Percentiles rank a stretch among this genome's conserved stretches.
Evolutionary conservation across 495 filamentous ascomycete genomes (phyloP).

Genomic region (Xylaria intraflava): DNA sequence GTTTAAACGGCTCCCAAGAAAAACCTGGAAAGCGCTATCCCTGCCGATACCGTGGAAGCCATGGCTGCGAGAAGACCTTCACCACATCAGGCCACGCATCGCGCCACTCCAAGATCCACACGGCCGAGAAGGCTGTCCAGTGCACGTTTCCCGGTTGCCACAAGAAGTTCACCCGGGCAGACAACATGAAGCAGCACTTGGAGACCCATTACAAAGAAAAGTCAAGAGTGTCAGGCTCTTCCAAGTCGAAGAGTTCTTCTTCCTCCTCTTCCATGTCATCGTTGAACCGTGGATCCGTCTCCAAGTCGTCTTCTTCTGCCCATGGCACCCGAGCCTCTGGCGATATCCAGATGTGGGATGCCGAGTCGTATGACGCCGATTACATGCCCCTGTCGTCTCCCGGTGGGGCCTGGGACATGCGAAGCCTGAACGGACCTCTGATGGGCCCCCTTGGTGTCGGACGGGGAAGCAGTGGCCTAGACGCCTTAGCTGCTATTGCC

Average conservation of each 20-base stretch:
- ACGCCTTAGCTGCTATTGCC: constrained; percentile 36
- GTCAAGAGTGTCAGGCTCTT: constrained; percentile 26
- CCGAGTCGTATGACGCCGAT: constrained; percentile 18
- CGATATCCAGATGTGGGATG: constrained; percentile 29
- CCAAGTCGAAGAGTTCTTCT: constrained; percentile 28
- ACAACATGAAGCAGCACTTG: constrained; percentile 98
- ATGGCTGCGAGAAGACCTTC: constrained; percentile 74
- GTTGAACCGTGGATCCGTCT: constrained; percentile 27
- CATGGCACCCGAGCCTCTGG: constrained; percentile 17
- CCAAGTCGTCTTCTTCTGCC: constrained; percentile 23
- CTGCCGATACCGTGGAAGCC: constrained; percentile 57
- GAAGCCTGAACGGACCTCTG: constrained; percentile 33
- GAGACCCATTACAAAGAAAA: constrained; percentile 70
- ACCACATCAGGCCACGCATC: constrained; percentile 95
- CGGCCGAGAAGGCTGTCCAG: constrained; percentile 85
- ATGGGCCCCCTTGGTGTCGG: constrained; percentile 28
- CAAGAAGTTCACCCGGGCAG: constrained; percentile 91
- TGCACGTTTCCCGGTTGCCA: constrained; percentile 72
- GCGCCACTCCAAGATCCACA: constrained; percentile 95
- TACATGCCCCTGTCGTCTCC: constrained; percentile 24
- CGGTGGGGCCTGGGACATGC: constrained; percentile 37
- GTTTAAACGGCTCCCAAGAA: constrained; percentile 28
- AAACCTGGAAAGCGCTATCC: constrained; percentile 54
- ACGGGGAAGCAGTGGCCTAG: constrained; percentile 34
- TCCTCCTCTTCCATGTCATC: constrained; percentile 26